A percentile compares a stretch with the other conserved stretches of the same genome.
These are phyloP conservation scores for Medicago lupulina DNA, from an alignment of 306 rosid species.

Conservation along the genomic window DNA sequence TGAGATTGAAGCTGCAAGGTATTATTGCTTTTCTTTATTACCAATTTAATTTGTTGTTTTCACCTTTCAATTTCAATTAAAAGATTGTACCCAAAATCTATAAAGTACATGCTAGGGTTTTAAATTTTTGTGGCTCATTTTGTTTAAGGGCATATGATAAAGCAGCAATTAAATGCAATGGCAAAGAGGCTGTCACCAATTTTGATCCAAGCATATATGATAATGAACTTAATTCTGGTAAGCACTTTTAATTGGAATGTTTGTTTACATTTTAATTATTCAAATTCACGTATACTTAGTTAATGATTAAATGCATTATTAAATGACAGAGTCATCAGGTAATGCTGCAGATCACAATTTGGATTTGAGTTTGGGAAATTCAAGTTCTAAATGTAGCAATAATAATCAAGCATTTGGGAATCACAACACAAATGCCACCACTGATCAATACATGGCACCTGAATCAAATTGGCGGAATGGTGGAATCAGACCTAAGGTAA, in stretches of 20 bases:
- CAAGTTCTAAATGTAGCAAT: conserved; percentile 50
- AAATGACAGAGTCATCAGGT: conserved; percentile 52
- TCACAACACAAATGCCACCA: conserved; percentile 37
- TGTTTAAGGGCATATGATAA: conserved; percentile 94
- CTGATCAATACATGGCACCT: conserved; percentile 42
- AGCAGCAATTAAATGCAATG: conserved; percentile 97
- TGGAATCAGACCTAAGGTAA: conserved; percentile 49
- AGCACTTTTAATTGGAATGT: background rate
- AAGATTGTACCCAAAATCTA: background rate
- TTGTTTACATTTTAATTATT: background rate
- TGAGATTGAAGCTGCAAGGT: conserved; percentile 98
- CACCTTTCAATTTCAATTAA: background rate
- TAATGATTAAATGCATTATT: conserved; percentile 12
- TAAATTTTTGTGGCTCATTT: conserved; percentile 34
- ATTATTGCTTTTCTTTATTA: background rate
- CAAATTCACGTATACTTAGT: background rate
- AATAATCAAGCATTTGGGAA: conserved; percentile 37
- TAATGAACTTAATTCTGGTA: conserved; percentile 83
- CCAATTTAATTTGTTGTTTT: background rate
- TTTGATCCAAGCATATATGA: conserved; percentile 95
- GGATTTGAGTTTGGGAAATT: conserved; percentile 74
- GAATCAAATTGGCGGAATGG: conserved; percentile 54
- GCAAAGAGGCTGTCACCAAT: conserved; percentile 97
- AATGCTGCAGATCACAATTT: conserved; percentile 58
- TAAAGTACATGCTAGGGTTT: conserved; percentile 40